phyloP scores from a whole-genome alignment of 805 yeast genomes.

The Scheffersomyces stipitis region DNA sequence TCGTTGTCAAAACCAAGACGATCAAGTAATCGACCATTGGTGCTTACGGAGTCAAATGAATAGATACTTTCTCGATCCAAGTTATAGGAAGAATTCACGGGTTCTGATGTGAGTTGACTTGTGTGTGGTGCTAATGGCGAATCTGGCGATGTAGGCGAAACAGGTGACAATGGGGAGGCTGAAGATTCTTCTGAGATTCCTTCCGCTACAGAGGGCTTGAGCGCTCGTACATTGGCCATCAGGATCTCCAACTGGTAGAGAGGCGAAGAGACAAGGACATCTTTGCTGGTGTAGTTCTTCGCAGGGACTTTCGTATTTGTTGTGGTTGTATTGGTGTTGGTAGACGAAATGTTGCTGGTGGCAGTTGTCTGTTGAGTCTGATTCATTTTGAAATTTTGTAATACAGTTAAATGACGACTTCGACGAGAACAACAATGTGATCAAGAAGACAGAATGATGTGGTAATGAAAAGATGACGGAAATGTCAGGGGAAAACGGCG shows the following conservation, averaged over 20 bases:
- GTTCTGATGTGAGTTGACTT: background rate
- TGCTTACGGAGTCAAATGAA: conserved; percentile 44
- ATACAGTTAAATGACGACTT: no score
- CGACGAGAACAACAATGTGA: no score
- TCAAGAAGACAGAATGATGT: no score
- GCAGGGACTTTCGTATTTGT: no score
- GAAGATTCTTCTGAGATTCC: no score
- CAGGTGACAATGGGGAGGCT: background rate
- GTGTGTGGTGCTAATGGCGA: background rate
- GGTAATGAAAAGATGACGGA: no score
- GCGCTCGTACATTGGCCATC: background rate
- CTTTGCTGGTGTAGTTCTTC: background rate
- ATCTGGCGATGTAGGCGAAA: background rate
- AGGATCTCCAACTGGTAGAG: background rate
- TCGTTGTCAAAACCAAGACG: conserved; percentile 31
- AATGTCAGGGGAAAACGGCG: no score
- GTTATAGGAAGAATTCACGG: background rate
- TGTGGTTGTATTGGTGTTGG: no score
- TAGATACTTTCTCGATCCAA: conserved; percentile 38
- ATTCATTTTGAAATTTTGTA: no score
- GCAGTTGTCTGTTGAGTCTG: no score
- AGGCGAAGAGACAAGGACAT: background rate
- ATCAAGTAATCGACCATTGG: conserved; percentile 42
- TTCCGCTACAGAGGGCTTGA: background rate
- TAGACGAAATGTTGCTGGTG: no score